Percentiles rank a stretch among this genome's conserved stretches.
These are phyloP conservation scores for Gnomoniopsis sp. DNA, from an alignment of 2,329 filamentous ascomycete species.

Conservation along the genomic window DNA sequence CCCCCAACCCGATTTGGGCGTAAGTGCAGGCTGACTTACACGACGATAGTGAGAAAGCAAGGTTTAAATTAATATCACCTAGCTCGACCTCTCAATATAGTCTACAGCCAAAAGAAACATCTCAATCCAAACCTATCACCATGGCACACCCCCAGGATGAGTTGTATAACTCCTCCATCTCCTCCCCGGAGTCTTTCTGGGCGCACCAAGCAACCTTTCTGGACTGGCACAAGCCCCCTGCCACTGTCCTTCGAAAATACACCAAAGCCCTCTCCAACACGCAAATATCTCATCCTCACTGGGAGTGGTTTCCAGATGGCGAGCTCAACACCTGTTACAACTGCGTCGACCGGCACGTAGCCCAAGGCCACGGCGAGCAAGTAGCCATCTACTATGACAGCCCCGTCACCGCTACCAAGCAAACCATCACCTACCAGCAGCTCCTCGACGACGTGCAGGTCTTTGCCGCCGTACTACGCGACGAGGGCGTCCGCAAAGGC, in stretches of 20 bases:
- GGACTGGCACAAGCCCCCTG: constrained; percentile 76
- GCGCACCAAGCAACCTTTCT: constrained; percentile 68
- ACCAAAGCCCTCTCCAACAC: constrained; percentile 58
- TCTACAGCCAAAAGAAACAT: not conserved
- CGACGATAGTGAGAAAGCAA: too few relatives aligned
- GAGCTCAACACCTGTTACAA: constrained; percentile 92
- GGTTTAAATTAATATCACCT: not conserved
- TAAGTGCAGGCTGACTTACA: too few relatives aligned
- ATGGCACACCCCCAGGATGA: constrained; percentile 47
- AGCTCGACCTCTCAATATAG: not conserved
- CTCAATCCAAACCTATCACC: not conserved
- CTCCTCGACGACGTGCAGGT: constrained; percentile 77
- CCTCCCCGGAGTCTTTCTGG: constrained; percentile 74
- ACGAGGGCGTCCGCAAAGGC: constrained; percentile 77
- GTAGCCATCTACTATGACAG: constrained; percentile 85
- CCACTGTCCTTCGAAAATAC: constrained; percentile 53
- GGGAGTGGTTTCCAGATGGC: constrained; percentile 88
- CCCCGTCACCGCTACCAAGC: constrained; percentile 72
- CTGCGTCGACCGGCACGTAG: constrained; percentile 85
- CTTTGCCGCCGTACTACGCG: constrained; percentile 75
- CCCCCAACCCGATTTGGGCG: too few relatives aligned
- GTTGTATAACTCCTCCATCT: constrained; percentile 55
- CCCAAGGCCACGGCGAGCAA: constrained; percentile 67
- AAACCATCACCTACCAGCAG: constrained; percentile 70
- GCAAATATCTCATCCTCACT: constrained; percentile 67